Base-by-base conservation (phyloP, 2,329 filamentous ascomycete genomes). In the Xylariaceae sp. region DNA sequence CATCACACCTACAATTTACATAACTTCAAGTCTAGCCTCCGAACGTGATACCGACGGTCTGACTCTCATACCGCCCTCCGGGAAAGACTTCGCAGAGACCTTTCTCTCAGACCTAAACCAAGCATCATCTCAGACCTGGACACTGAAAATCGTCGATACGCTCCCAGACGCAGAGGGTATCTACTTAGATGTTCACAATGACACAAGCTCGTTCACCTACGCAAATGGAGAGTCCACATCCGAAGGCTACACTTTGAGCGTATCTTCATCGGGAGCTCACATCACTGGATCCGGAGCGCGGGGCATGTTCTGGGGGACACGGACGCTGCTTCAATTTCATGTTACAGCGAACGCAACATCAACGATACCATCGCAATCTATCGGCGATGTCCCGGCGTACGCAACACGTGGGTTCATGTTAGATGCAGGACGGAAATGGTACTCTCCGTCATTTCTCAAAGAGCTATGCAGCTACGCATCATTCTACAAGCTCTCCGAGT, bases 31-130 rank as follows among this genome's bases (percentile, higher is more conserved):
- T 1, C 73, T 80, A 43, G 71, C 74, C 0, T 59, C 66, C 1
- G 59, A 55, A 31, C 66, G 63, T 7, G 78, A 81, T 49, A 65
- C 66, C 0, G 64, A 72, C 45, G 77, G 77, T 1, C 60, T 79
- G 28, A 80, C 76, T 0, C 67, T 80, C 9, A 80, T 81, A 41
- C 78, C 78, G 1, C 78, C 78, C 0, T 74, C 72, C 0, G 74
- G 74, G 1, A 57, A 66, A n/a, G 73, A 79, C 3, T 81, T 81
- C 40, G 77, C 77, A 2, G 60, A 67, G 16, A 74, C 70, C 0
- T 79, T 81, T 51, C 60, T 65, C 18, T 59, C 71, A 3, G 78
- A 81, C 54, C 64, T 81, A 1, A 60, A 67, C 4, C 57, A 69
- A 10, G 50, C 75, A 3, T 73, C 75, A 1, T 69, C 72, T 16